Percentiles rank a stretch among this genome's conserved stretches.
Evolutionary conservation across 306 rosid species (phyloP).

Genomic region (Prunus mume): DNA sequence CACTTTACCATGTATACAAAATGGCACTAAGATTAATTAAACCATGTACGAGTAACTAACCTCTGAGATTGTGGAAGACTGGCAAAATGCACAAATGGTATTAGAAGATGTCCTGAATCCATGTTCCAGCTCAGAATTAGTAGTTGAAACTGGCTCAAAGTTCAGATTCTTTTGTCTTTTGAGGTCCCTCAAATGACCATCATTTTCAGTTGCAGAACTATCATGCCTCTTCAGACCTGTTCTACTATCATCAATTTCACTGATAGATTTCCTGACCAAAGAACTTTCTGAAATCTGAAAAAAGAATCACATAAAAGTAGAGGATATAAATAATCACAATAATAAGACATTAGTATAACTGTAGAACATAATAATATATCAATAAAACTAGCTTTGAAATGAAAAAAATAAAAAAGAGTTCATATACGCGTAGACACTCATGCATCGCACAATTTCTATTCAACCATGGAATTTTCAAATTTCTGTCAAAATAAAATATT

Average conservation of each 20-base stretch:
- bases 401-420: background rate
- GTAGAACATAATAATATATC: background rate
- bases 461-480: background rate
- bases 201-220: slow-evolving; percentile 55
- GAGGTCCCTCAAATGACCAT: slow-evolving; percentile 40
- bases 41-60: slow-evolving; percentile 25
- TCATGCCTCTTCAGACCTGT: slow-evolving; percentile 40
- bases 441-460: background rate
- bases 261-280: slow-evolving; percentile 36
- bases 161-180: slow-evolving; percentile 54
- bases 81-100: slow-evolving; percentile 77
- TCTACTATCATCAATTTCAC: slow-evolving; percentile 31
- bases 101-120: slow-evolving; percentile 5
- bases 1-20: background rate
- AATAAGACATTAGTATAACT: background rate
- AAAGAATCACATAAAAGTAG: slow-evolving; percentile 13
- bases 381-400: background rate
- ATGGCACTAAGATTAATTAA: background rate
- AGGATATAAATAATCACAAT: background rate
- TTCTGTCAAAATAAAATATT: background rate
- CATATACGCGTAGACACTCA: background rate
- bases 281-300: slow-evolving; percentile 41
- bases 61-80: slow-evolving; percentile 64
- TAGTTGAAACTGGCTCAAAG: slow-evolving; percentile 7
- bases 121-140: slow-evolving; percentile 16